phyloP scores from a whole-genome alignment of 2,329 filamentous ascomycete genomes.

The Hawksworthiomyces lignivorus region DNA sequence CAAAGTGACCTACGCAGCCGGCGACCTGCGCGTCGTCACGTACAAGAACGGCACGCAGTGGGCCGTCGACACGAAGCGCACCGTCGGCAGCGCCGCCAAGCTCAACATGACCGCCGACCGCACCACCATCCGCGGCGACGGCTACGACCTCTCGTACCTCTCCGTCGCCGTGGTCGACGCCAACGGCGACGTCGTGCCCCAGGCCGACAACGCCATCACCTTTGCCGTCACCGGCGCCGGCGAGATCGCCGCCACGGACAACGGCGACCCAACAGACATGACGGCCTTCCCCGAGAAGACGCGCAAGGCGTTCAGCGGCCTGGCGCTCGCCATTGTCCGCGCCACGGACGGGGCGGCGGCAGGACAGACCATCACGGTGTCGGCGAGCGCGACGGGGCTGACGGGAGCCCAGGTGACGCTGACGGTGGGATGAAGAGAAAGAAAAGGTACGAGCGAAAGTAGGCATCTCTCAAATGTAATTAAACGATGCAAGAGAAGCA shows the following conservation, averaged over 20 bases:
- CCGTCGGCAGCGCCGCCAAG: slow-evolving; percentile 30
- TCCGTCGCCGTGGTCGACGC: slow-evolving; percentile 36
- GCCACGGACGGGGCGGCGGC: slow-evolving; percentile 17
- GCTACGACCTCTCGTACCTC: slow-evolving; percentile 39
- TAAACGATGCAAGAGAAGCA: not conserved
- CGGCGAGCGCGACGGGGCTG: slow-evolving; percentile 15
- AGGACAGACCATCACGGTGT: slow-evolving; percentile 4
- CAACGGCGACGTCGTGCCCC: slow-evolving; percentile 34
- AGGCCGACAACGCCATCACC: slow-evolving; percentile 32
- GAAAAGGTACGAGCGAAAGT: not conserved
- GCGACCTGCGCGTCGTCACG: slow-evolving; percentile 37
- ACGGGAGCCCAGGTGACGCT: slow-evolving; percentile 8
- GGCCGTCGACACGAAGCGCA: slow-evolving; percentile 34
- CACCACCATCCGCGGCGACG: slow-evolving; percentile 29
- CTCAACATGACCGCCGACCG: slow-evolving; percentile 31
- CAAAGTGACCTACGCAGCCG: slow-evolving; percentile 38
- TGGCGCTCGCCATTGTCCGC: slow-evolving; percentile 32
- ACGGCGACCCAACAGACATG: slow-evolving; percentile 40
- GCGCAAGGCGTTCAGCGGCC: slow-evolving; percentile 33
- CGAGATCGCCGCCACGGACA: slow-evolving; percentile 42
- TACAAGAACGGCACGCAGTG: slow-evolving; percentile 40
- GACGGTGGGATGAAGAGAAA: not conserved
- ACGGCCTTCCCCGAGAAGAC: slow-evolving; percentile 31
- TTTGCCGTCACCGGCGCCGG: slow-evolving; percentile 37
- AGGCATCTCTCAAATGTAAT: too few relatives aligned